Evolutionary conservation across 176 grass and related monocot genomes (phyloP).

Genomic region (Poa pratensis): DNA sequence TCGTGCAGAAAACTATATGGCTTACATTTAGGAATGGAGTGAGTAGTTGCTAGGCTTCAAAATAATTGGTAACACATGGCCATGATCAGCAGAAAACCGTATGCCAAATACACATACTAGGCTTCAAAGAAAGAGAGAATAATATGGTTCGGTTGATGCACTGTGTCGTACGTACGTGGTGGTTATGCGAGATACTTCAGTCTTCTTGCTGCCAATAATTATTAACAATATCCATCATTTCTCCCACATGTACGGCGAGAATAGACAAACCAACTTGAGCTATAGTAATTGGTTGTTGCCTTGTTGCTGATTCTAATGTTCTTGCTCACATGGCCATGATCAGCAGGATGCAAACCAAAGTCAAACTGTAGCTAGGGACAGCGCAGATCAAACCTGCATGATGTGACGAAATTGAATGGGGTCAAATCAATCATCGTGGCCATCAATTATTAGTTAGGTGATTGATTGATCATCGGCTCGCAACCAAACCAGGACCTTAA

Average conservation of each 20-base stretch:
- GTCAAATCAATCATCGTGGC: not conserved
- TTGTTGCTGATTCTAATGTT: not conserved
- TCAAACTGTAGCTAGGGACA: conserved; percentile 3
- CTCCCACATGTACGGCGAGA: too few species aligned
- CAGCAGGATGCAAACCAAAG: not conserved
- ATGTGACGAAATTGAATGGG: conserved; percentile 6
- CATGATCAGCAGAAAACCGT: too few species aligned
- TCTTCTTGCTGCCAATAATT: not conserved
- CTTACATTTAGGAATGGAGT: too few species aligned
- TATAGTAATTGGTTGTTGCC: not conserved
- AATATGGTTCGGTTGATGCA: not conserved
- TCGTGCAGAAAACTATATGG: too few species aligned
- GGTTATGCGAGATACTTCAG: conserved; percentile 1
- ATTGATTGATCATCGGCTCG: not conserved
- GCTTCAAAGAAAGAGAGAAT: not conserved
- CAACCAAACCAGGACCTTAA: not conserved
- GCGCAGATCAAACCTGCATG: conserved; percentile 6
- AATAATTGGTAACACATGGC: too few species aligned
- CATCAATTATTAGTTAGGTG: not conserved
- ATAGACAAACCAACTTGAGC: too few species aligned
- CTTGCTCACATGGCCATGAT: conserved; percentile 2
- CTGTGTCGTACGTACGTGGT: not conserved
- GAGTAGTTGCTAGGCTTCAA: too few species aligned
- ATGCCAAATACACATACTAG: not conserved
- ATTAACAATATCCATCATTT: not conserved